Evolutionary conservation across 139 green algal species (phyloP), one percentile per base, ranked within the genome.

Genomic region (Haematococcus lacustris): DNA sequence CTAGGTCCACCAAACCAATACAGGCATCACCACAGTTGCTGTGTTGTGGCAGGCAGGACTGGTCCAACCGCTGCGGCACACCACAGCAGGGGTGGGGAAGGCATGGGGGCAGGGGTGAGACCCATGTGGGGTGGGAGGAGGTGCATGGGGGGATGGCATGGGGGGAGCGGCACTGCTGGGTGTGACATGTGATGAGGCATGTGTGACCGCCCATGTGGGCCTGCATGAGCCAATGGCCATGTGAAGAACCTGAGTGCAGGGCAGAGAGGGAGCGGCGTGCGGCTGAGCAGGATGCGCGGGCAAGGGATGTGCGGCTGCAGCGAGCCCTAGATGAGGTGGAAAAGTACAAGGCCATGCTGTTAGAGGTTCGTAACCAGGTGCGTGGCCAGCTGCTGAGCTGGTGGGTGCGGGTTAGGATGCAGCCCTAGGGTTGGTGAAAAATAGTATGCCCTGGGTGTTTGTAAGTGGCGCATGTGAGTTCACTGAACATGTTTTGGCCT

Each of bases 301-400:
- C 78, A 2, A 77, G 84, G 9, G 84, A 93, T 66, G 81, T 89
- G 64, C 84, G 86, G 50, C 77, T 93, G 66, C 82, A 88, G 59
- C 78, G 87, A 0, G 88, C 86, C 1, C 74, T 91, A 43, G 88
- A 92, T 73, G 88, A 93, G 78, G 78, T 92, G 33, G 80, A 89
- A 53, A 68, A 50, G 65, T 91, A 87, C 75, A 88, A 89, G 75
- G 41, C 77, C 59, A 71, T 87, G 71, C 71, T 94, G 74, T 72
- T 88, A 60, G 83, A 88, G 30, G 74, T 86, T 25, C 80, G 85
- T 40, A 2, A 32, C 0, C 74, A 85, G 80, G 80, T 86, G 72
- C 39, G 70, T 40, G 35, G n/a, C n/a, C n/a, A 7, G 65, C 35
- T 59, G 13, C n/a, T 63, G 64, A 7, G 37, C 37, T 26, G 7